phyloP scores from a whole-genome alignment of 176 grass and related monocot species.

The Triticum urartu region DNA sequence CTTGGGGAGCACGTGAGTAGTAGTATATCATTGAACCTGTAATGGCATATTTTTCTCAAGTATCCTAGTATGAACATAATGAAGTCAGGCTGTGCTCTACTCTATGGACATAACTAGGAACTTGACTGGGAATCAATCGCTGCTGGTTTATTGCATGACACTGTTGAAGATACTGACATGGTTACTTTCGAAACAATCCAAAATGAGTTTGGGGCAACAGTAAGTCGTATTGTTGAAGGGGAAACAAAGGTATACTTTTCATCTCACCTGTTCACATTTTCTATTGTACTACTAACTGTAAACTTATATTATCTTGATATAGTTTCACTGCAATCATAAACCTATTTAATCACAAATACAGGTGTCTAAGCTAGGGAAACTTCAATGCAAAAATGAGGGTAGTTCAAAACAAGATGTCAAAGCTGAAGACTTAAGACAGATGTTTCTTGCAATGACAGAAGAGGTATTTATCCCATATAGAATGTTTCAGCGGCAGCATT shows the following conservation, averaged over 20 bases:
- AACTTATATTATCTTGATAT: background rate
- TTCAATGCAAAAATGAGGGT: conserved; percentile 71
- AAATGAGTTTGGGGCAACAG: conserved; percentile 81
- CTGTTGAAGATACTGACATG: conserved; percentile 94
- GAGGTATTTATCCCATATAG: conserved; percentile 50
- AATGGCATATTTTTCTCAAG: conserved; percentile 24
- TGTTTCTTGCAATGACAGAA: conserved; percentile 99
- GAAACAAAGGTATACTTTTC: conserved; percentile 81
- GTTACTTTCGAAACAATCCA: conserved; percentile 98
- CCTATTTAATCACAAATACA: conserved; percentile 27
- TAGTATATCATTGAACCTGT: conserved; percentile 23
- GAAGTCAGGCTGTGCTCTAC: conserved; percentile 23
- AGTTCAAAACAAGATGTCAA: conserved; percentile 93
- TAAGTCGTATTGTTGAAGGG: conserved; percentile 94
- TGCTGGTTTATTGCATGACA: conserved; percentile 97
- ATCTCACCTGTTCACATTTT: conserved; percentile 8
- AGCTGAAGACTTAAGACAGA: conserved; percentile 95
- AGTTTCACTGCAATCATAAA: background rate
- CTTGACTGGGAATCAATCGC: conserved; percentile 99
- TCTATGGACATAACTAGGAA: conserved; percentile 62
- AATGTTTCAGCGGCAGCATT: conserved; percentile 14
- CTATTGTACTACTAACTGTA: conserved; percentile 16
- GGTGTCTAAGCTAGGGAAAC: conserved; percentile 99
- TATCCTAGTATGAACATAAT: conserved; percentile 28
- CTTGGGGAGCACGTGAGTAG: conserved; percentile 87